Base-by-base conservation (phyloP, 805 yeast species). In the Debaryomyces hansenii region DNA sequence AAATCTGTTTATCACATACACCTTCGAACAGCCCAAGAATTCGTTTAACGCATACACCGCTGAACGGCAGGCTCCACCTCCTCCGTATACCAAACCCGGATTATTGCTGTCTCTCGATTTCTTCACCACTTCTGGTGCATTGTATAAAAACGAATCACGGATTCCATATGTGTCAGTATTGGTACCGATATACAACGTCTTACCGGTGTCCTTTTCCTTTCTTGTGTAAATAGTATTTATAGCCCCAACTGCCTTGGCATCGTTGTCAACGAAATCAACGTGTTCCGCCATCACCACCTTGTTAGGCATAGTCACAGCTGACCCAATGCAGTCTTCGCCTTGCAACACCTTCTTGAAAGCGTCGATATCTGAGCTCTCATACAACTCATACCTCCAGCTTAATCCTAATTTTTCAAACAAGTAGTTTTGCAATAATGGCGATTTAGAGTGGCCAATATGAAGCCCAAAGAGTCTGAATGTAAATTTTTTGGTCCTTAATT, bases 21-120 rank as follows among this genome's bases (percentile, higher is more conserved):
- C 53, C 20, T 47, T 50, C 31, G 57, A 29, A 42, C 70, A 64
- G 7, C 55, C 58, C 47, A 64, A 53, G 37, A 52, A 61, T 37
- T 55, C 44, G 32, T 58, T 47, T 40, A 66, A 56, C 2, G 69
- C 64, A 40, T 57, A 64, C 5, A 65, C 62, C 1, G 69, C 69
- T 7, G 67, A 61, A 27, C 69, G 53, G 36, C 66, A 61, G 11
- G 70, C 69, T 9, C 70, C 70, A 10, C 70, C 70, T 5, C 69
- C 69, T 5, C 70, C 69, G 43, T 64, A 66, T 0, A 66, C 68
- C 48, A 66, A 49, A 7, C 69, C 69, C 0, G 66, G 60, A n/a
- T 40, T 48, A 5, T 48, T 48, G 14, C 34, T 14, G 2, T 5
- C 8, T 5, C 37, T 29, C 9, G n/a, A 24, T 14, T 33, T 33